phyloP scores from a whole-genome alignment of 1,284 basidiomycete genomes.

The Malassezia slooffiae region DNA sequence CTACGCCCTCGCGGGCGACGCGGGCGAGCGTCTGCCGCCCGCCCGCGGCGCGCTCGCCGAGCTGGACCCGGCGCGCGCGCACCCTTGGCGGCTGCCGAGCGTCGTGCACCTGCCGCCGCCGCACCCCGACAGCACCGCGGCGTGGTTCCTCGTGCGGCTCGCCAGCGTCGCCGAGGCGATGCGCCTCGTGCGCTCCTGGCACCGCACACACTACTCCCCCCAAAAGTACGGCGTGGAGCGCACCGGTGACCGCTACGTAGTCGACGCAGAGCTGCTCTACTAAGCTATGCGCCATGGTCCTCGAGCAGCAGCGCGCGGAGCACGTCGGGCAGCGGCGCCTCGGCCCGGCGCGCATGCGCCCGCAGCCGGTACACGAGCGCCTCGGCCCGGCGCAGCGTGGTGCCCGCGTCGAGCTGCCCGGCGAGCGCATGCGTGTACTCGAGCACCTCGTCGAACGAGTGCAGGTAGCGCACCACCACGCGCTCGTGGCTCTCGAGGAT shows the following conservation, averaged over 20 bases:
- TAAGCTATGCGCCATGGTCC: no score
- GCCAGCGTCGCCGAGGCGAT: constrained; percentile 53
- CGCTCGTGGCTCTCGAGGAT: constrained; percentile 87
- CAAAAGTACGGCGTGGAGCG: constrained; percentile 25
- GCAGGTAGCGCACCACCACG: constrained; percentile 80
- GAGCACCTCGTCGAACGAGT: constrained; percentile 55
- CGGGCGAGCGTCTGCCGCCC: constrained; percentile 10
- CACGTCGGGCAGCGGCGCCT: no score
- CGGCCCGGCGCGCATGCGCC: neutral
- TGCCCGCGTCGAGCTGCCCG: constrained; percentile 18
- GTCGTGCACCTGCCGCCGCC: constrained; percentile 1
- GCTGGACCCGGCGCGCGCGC: neutral
- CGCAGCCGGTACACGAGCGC: constrained; percentile 19
- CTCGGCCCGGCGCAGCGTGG: constrained; percentile 21
- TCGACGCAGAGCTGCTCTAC: constrained; percentile 27
- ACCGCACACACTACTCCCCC: constrained; percentile 27
- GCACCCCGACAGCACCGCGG: constrained; percentile 19
- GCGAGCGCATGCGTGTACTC: constrained; percentile 30
- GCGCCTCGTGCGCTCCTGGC: constrained; percentile 29
- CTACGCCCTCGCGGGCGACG: constrained; percentile 22
- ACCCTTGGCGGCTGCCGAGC: neutral
- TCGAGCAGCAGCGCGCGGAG: no score
- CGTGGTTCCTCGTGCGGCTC: constrained; percentile 59
- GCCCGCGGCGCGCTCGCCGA: constrained; percentile 1
- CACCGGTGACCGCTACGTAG: constrained; percentile 26